Evolutionary conservation across 495 filamentous ascomycete genomes (phyloP).

Genomic region (Friedmanniomyces simplex): DNA sequence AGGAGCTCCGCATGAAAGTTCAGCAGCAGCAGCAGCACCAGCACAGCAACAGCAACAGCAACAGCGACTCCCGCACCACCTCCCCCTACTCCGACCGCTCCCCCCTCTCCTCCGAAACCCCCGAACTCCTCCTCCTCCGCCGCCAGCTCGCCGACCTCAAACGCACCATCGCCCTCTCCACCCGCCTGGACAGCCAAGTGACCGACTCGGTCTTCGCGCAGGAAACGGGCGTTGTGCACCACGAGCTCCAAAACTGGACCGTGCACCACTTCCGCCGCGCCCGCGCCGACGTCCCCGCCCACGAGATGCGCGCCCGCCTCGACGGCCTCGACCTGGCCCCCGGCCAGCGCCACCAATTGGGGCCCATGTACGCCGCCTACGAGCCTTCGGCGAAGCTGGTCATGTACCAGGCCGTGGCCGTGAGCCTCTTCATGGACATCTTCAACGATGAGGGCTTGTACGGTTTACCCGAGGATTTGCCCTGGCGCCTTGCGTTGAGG

Average conservation of each 20-base stretch:
- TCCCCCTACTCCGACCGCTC: neutral
- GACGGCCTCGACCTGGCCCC: neutral
- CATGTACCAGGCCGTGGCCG: constrained; percentile 27
- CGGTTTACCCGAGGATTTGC: constrained; percentile 21
- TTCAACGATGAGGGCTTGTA: constrained; percentile 23
- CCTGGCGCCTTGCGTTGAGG: constrained; percentile 1
- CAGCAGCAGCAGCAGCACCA: neutral
- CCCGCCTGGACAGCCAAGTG: constrained; percentile 24
- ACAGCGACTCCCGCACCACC: neutral
- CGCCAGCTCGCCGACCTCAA: constrained; percentile 29
- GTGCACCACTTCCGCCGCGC: constrained; percentile 29
- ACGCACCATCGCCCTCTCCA: constrained; percentile 26
- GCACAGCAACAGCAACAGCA: no score
- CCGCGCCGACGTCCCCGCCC: constrained; percentile 1
- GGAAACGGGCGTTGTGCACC: constrained; percentile 22
- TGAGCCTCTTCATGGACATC: constrained; percentile 24
- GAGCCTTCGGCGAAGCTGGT: constrained; percentile 18
- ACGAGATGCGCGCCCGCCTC: constrained; percentile 4
- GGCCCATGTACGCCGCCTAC: constrained; percentile 17
- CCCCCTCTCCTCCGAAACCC: neutral
- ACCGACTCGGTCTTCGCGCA: constrained; percentile 26
- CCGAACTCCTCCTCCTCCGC: constrained; percentile 10
- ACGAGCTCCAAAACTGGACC: constrained; percentile 31
- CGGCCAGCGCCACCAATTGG: neutral
- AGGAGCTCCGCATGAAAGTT: neutral